A percentile compares a stretch with the other conserved stretches of the same genome.
phyloP scores from a whole-genome alignment of 768 basidiomycete species.

The Pleurotus tuoliensis region DNA sequence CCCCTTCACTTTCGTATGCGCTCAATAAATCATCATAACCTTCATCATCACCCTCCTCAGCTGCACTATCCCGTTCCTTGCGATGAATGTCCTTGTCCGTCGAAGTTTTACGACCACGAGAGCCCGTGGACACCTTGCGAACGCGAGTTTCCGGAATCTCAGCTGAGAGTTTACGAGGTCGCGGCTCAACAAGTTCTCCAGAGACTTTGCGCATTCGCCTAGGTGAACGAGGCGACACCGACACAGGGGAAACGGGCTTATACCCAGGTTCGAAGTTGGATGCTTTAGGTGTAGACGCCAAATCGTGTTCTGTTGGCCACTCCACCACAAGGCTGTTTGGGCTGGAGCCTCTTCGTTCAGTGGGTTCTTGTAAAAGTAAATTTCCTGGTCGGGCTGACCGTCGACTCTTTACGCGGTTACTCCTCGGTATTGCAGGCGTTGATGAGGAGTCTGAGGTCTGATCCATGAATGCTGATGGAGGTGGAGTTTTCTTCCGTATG shows the following conservation, averaged over 20 bases:
- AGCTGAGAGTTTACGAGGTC: conserved; percentile 26
- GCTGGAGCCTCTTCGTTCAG: conserved; percentile 36
- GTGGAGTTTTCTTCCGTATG: conserved; percentile 35
- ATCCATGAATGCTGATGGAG: conserved; percentile 19
- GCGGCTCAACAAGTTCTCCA: conserved; percentile 25
- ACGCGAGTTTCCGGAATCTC: conserved; percentile 30
- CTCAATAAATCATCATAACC: conserved; percentile 75
- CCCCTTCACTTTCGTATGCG: conserved; percentile 79
- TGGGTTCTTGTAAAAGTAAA: conserved; percentile 39
- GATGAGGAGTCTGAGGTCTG: conserved; percentile 54
- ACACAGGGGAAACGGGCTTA: conserved; percentile 23
- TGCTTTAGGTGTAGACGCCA: conserved; percentile 54
- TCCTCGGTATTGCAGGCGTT: conserved; percentile 29
- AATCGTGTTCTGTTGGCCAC: conserved; percentile 49
- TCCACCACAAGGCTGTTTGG: conserved; percentile 49
- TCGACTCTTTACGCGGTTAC: conserved; percentile 52
- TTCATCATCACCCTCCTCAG: conserved; percentile 76
- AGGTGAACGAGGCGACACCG: conserved; percentile 22
- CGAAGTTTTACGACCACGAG: conserved; percentile 43
- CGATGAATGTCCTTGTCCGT: conserved; percentile 33
- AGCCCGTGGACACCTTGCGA: conserved; percentile 42
- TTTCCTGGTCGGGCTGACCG: conserved; percentile 41
- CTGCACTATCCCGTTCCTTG: conserved; percentile 54
- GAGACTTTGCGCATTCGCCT: conserved; percentile 39
- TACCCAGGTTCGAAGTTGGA: conserved; percentile 39